A percentile compares a stretch with the other conserved stretches of the same genome.
Evolutionary conservation across 352 stramenopile genomes (phyloP).

Genomic region (Plasmopara halstedii): DNA sequence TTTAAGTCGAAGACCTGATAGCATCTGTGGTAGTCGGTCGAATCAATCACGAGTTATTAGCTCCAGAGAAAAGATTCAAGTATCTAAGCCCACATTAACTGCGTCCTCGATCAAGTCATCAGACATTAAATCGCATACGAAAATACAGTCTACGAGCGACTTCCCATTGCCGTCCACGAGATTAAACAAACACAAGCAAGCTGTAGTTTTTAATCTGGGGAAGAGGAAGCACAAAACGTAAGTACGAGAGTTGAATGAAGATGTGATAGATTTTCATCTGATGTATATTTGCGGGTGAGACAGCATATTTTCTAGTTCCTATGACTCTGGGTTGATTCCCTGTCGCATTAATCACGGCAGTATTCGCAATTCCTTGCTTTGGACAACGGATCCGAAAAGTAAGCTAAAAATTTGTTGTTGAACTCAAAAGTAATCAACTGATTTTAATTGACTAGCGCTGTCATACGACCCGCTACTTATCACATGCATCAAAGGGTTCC

Average conservation of each 20-base stretch:
- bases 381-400: slow-evolving; percentile 59
- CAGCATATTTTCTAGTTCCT: slow-evolving; percentile 65
- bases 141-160: slow-evolving; percentile 11
- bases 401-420: slow-evolving; percentile 2
- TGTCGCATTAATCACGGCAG: slow-evolving; percentile 75
- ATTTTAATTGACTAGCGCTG: slow-evolving; percentile 19
- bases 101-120: slow-evolving; percentile 7
- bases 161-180: slow-evolving; percentile 42
- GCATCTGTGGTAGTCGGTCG: slow-evolving; percentile 11
- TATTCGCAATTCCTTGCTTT: slow-evolving; percentile 68
- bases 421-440: too few relatives aligned
- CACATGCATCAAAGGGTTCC: slow-evolving; percentile 62
- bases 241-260: slow-evolving; percentile 1
- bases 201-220: slow-evolving; percentile 49
- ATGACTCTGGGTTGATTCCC: slow-evolving; percentile 58
- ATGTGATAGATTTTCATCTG: too few relatives aligned
- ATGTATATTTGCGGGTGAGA: too few relatives aligned
- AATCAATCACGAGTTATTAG: slow-evolving; percentile 4
- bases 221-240: slow-evolving; percentile 79
- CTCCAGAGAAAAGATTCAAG: slow-evolving; percentile 9
- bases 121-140: background rate
- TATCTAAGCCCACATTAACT: slow-evolving; percentile 5
- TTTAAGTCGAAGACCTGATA: slow-evolving; percentile 8
- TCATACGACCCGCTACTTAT: slow-evolving; percentile 65
- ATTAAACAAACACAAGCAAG: slow-evolving; percentile 72